Conservation (phyloP, 1,284 basidiomycete genomes). For the Rhodotorula sp. region DNA sequence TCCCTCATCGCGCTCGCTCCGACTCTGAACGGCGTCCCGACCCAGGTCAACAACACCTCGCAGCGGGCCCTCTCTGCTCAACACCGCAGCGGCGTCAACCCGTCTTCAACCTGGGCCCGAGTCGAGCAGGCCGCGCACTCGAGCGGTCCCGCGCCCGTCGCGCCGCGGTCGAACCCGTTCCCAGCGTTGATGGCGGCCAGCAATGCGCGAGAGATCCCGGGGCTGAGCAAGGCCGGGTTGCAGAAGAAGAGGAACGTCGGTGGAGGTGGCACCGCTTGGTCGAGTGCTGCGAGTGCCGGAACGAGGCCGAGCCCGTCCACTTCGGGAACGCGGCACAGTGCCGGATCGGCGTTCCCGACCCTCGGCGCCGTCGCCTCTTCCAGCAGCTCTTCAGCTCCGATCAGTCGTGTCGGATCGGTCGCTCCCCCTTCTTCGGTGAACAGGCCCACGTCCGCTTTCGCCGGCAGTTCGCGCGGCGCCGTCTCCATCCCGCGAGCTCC, state of each 20-base stretch:
- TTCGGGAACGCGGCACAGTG: neutral
- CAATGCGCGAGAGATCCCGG: constrained; percentile 31
- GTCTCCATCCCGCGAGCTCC: constrained; percentile 12
- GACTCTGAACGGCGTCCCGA: constrained; percentile 26
- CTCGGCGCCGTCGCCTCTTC: neutral
- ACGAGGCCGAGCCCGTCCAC: neutral
- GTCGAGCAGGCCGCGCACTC: constrained; percentile 41
- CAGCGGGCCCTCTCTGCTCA: constrained; percentile 26
- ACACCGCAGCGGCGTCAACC: constrained; percentile 16
- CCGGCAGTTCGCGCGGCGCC: neutral
- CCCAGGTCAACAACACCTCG: constrained; percentile 14
- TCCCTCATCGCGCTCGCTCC: constrained; percentile 31
- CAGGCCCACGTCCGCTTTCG: neutral
- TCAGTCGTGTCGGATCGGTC: constrained; percentile 8
- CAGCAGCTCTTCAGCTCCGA: constrained; percentile 5
- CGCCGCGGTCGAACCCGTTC: constrained; percentile 35
- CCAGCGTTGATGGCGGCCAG: constrained; percentile 35
- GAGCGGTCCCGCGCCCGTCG: constrained; percentile 27
- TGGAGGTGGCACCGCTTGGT: constrained; percentile 22
- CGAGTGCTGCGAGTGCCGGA: constrained; percentile 10
- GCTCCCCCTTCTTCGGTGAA: too few species aligned
- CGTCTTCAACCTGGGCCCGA: constrained; percentile 39
- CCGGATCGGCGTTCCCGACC: constrained; percentile 10
- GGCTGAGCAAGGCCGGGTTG: constrained; percentile 22
- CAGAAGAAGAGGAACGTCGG: constrained; percentile 20